These are phyloP conservation scores for Spinacia oleracea DNA, from an alignment of 179 eudicot genomes.

Conservation along the genomic window DNA sequence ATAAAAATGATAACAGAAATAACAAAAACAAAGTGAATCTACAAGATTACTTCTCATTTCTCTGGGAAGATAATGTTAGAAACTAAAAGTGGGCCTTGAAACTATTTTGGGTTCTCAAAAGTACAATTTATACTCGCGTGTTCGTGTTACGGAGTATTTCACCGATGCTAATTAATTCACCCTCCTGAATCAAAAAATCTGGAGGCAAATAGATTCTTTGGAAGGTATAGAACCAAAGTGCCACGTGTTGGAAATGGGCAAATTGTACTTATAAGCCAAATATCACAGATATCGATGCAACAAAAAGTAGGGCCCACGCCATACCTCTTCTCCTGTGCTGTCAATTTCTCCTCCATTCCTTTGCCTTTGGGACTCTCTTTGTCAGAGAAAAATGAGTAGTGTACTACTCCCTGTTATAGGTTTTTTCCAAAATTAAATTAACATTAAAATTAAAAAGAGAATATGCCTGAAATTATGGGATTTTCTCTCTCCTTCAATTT, in stretches of 20 bases:
- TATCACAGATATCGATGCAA: background rate
- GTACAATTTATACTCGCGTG: too few relatives aligned
- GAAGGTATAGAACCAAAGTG: slow-evolving; percentile 3
- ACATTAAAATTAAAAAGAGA: background rate
- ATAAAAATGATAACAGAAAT: background rate
- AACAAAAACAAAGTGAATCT: background rate
- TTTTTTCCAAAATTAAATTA: too few relatives aligned
- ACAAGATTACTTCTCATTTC: background rate
- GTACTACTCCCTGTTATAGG: background rate
- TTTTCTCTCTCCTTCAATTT: background rate
- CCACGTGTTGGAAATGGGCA: slow-evolving; percentile 34
- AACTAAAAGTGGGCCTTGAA: background rate
- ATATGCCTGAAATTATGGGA: slow-evolving; percentile 17
- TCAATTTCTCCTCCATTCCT: slow-evolving; percentile 34
- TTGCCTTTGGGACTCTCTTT: slow-evolving; percentile 21
- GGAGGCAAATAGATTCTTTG: slow-evolving; percentile 12
- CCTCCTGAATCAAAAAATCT: slow-evolving; percentile 11
- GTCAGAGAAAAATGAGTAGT: background rate
- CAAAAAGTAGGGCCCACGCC: slow-evolving; percentile 17
- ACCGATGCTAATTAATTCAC: background rate
- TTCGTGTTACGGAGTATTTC: too few relatives aligned
- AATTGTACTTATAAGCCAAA: slow-evolving; percentile 21
- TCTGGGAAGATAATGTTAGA: background rate
- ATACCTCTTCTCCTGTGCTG: slow-evolving; percentile 26
- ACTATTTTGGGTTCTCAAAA: background rate